Evolutionary conservation across 495 filamentous ascomycete species (phyloP).

Genomic region (Achaetomiella virescens): DNA sequence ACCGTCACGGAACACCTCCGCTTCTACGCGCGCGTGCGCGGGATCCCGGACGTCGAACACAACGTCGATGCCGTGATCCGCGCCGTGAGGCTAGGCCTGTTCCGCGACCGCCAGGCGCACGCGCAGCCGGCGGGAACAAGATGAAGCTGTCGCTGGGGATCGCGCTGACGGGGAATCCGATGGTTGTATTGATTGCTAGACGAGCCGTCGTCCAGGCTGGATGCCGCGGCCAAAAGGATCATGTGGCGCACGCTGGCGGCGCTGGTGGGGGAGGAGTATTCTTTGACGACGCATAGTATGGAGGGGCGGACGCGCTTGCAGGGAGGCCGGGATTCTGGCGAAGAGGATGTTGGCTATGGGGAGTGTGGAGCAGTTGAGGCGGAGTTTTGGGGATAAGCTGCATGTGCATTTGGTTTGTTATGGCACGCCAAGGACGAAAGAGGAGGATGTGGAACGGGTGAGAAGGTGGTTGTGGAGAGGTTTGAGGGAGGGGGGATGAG

Average conservation of each 20-base stretch:
- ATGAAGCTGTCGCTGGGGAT: slow-evolving; percentile 60
- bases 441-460: slow-evolving; percentile 58
- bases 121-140: slow-evolving; percentile 61
- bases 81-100: slow-evolving; percentile 55
- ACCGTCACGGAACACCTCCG: slow-evolving; percentile 62
- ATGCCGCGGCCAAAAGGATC: slow-evolving; percentile 64
- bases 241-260: slow-evolving; percentile 67
- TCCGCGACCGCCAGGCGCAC: slow-evolving; percentile 54
- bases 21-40: slow-evolving; percentile 69
- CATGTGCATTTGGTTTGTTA: slow-evolving; percentile 69
- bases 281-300: slow-evolving; percentile 76
- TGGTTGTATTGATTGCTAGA: slow-evolving; percentile 64
- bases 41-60: slow-evolving; percentile 55
- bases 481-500: slow-evolving; percentile 45
- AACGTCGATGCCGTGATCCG: slow-evolving; percentile 55
- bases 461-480: slow-evolving; percentile 51
- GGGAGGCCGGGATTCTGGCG: slow-evolving; percentile 64
- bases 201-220: slow-evolving; percentile 63
- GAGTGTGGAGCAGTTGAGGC: slow-evolving; percentile 52
- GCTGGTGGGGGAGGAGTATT: slow-evolving; percentile 56
- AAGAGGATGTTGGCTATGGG: slow-evolving; percentile 65
- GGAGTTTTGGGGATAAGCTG: slow-evolving; percentile 54
- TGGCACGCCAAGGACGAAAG: slow-evolving; percentile 61
- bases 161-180: slow-evolving; percentile 69
- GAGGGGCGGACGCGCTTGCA: slow-evolving; percentile 70